Percentiles rank a stretch among this genome's conserved stretches.
phyloP scores from a whole-genome alignment of 108 stramenopile species.

The Parietichytrium sp. region DNA sequence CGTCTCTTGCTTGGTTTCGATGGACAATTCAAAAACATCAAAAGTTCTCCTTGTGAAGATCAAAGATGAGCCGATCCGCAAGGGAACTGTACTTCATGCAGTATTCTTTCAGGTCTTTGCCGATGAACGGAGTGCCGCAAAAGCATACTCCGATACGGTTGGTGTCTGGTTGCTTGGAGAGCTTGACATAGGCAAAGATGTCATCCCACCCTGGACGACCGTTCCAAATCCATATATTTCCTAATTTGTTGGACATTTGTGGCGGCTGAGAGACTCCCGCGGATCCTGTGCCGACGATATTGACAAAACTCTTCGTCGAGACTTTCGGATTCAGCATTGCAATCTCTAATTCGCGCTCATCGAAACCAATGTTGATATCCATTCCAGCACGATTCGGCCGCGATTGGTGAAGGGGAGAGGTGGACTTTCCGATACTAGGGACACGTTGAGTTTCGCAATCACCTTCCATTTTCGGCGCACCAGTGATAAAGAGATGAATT shows the following conservation, averaged over 20 bases:
- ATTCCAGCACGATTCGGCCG: too few species aligned
- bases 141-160: slow-evolving; percentile 50
- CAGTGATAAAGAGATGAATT: slow-evolving; percentile 45
- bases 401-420: too few species aligned
- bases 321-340: slow-evolving; percentile 44
- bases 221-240: slow-evolving; percentile 54
- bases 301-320: not conserved
- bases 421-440: not conserved
- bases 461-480: not conserved
- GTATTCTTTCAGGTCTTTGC: slow-evolving; percentile 2
- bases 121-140: slow-evolving; percentile 50
- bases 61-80: not conserved
- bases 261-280: too few species aligned
- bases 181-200: too few species aligned
- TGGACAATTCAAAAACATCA: too few species aligned
- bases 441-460: not conserved
- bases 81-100: not conserved
- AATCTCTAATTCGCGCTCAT: slow-evolving; percentile 12
- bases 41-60: slow-evolving; percentile 42
- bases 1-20: too few species aligned
- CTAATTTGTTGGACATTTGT: slow-evolving; percentile 44
- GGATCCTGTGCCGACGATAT: too few species aligned
- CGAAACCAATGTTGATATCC: slow-evolving; percentile 31
- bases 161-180: too few species aligned
- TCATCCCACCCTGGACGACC: slow-evolving; percentile 50